Percentiles rank a stretch among this genome's conserved stretches.
Evolutionary conservation across 2,329 filamentous ascomycete species (phyloP).

Genomic region (Aspergillus clavatus): DNA sequence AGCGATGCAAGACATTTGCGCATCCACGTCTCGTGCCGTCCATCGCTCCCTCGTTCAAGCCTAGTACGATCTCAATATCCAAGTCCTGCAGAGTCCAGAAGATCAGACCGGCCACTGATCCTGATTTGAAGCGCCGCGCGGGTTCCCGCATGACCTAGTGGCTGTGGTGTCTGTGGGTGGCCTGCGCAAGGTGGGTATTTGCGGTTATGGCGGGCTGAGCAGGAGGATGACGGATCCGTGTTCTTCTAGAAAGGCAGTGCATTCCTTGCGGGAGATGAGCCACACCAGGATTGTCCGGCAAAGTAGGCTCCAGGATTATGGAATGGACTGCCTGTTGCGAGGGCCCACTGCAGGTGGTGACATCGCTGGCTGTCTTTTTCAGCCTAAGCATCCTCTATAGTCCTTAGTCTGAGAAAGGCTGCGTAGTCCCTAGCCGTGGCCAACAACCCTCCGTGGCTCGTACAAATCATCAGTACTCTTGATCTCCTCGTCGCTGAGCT

Average conservation of each 20-base stretch:
- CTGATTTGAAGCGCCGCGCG: background rate
- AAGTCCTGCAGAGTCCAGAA: background rate
- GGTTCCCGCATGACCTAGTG: conserved; percentile 1
- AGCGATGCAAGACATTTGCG: background rate
- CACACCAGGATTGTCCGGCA: too few species aligned
- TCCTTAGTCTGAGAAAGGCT: background rate
- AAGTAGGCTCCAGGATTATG: too few species aligned
- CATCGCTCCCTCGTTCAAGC: background rate
- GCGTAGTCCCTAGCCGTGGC: conserved; percentile 7
- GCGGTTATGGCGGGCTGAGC: too few species aligned
- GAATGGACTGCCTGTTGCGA: background rate
- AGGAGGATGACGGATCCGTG: too few species aligned
- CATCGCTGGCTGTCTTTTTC: too few species aligned
- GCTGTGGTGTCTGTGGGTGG: background rate
- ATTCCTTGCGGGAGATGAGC: too few species aligned
- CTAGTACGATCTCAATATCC: background rate
- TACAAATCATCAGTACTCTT: conserved; percentile 45
- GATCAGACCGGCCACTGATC: background rate
- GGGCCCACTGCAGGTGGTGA: background rate
- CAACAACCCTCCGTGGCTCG: conserved; percentile 15
- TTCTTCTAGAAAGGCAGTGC: too few species aligned
- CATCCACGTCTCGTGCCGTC: background rate
- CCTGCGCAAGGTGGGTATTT: too few species aligned
- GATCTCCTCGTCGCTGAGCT: conserved; percentile 57
- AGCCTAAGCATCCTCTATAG: too few species aligned